Conservation (phyloP, 257 asterid species). For the Gentiana dahurica region DNA sequence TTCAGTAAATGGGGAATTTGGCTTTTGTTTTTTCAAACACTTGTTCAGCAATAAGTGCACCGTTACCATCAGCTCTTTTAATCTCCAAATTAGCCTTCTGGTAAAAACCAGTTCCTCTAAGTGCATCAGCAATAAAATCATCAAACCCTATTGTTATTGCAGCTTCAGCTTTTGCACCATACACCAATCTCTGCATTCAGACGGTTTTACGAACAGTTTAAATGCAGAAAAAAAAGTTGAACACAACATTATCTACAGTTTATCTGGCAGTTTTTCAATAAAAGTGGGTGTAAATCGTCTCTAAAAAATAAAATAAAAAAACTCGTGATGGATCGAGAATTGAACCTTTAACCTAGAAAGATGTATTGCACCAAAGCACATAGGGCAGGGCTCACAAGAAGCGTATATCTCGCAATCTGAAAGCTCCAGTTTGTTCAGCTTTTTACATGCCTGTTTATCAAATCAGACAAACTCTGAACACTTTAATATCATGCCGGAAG, state of each 20-base stretch:
- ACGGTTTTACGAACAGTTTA: no score
- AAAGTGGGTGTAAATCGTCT: no score
- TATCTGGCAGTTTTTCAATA: no score
- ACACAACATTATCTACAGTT: no score
- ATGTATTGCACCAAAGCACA: constrained; percentile 99
- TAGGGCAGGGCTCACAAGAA: constrained; percentile 94
- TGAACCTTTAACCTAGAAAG: constrained; percentile 86
- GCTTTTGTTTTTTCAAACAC: constrained; percentile 94
- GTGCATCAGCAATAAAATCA: constrained; percentile 91
- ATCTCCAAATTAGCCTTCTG: constrained; percentile 84
- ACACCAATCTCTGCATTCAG: constrained; percentile 65
- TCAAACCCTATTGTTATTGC: constrained; percentile 96
- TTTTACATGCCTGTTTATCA: constrained; percentile 73
- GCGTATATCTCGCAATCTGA: constrained; percentile 96
- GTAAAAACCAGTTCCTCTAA: constrained; percentile 89
- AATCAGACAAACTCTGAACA: no score
- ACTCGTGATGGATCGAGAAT: neutral
- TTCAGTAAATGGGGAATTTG: constrained; percentile 58
- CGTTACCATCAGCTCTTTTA: constrained; percentile 76
- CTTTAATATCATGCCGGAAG: no score
- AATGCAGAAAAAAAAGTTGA: no score
- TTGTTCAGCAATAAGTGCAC: constrained; percentile 74
- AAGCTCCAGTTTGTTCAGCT: constrained; percentile 84
- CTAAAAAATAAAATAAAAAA: neutral
- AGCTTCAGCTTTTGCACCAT: constrained; percentile 98